phyloP scores from a whole-genome alignment of 306 rosid species.

The Trifolium pratense region DNA sequence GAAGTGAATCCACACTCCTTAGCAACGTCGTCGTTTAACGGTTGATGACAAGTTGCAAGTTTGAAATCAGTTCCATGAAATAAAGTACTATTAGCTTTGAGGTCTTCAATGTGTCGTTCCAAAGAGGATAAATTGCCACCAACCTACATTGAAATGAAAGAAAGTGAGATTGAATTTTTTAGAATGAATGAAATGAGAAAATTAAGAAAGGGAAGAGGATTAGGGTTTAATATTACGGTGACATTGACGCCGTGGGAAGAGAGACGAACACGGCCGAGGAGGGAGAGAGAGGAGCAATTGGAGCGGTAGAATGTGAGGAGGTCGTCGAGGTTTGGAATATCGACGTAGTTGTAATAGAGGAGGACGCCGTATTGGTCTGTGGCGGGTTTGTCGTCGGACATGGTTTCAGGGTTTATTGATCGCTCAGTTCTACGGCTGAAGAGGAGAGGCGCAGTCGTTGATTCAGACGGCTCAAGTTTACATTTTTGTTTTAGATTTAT shows the following conservation, averaged over 20 bases:
- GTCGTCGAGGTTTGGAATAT: slow-evolving; percentile 62
- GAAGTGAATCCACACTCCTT: slow-evolving; percentile 89
- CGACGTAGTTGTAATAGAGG: slow-evolving; percentile 70
- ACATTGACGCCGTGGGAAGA: slow-evolving; percentile 88
- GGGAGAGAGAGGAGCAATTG: slow-evolving; percentile 74
- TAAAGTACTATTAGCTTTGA: slow-evolving; percentile 50
- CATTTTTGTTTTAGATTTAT: neutral
- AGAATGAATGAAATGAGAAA: neutral
- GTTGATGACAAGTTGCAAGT: slow-evolving; percentile 77
- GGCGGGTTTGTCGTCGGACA: slow-evolving; percentile 45
- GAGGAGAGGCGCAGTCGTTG: neutral
- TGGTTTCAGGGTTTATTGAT: slow-evolving; percentile 40
- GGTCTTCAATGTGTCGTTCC: slow-evolving; percentile 63
- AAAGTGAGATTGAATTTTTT: neutral
- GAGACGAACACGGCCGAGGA: slow-evolving; percentile 90
- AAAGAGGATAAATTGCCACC: slow-evolving; percentile 73
- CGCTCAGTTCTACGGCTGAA: neutral
- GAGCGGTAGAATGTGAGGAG: slow-evolving; percentile 67
- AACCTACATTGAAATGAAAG: slow-evolving; percentile 53
- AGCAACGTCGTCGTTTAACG: slow-evolving; percentile 59
- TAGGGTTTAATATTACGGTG: slow-evolving; percentile 52
- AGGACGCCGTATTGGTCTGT: slow-evolving; percentile 65
- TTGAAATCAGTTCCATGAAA: slow-evolving; percentile 86
- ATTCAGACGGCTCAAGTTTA: neutral
- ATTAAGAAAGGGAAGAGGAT: neutral